Base-by-base conservation (phyloP, 176 grass and related monocot species). In the Ampelocalamus luodianensis region DNA sequence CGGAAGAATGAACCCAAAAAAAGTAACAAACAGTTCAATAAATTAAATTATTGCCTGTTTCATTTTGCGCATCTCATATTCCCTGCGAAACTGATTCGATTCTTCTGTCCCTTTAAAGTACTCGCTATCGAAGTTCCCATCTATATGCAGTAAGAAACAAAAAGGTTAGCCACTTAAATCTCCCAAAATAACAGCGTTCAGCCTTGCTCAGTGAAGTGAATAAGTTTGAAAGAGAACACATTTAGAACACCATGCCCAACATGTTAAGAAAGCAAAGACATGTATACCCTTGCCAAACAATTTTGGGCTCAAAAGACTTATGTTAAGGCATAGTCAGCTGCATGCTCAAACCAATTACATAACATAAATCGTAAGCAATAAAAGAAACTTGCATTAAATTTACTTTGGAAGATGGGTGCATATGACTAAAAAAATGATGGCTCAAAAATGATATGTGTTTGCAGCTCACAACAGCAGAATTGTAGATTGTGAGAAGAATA, bases 41-140 rank as follows among this genome's bases (percentile, higher is more conserved):
- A 14, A 75, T 58, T 17, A 74, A 54, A 36, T 11, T 20, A 34
- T 55, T 88, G 77, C 94, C 88, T 97, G 94, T 73, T 89, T 94
- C 38, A 92, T 90, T 77, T 65, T 88, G 71, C 89, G 89, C 91
- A 94, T 97, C 85, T 94, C 94, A 45, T 90, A 94, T 45, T 97
- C 94, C 82, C 54, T 44, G 16, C 76, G 80, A 69, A 92, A 97
- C 59, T 92, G 85, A 78, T 86, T 85, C 7, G 94, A 94, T 45
- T 94, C 94, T 58, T 94, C 91, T 42, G 87, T 92, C 51, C 89
- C 81, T 79, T 94, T 90, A 73, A 94, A 97, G 80, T 97, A 89
- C 11, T 94, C 87, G 34, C 48, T 72, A 10, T 97, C 83, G 8
- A 97, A 93, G 18, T 68, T 87, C 71, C 91, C 91, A 87, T 94